Evolutionary conservation across 495 filamentous ascomycete genomes (phyloP), one percentile per base, ranked within the genome.

Genomic region (Aspergillus panamensis): DNA sequence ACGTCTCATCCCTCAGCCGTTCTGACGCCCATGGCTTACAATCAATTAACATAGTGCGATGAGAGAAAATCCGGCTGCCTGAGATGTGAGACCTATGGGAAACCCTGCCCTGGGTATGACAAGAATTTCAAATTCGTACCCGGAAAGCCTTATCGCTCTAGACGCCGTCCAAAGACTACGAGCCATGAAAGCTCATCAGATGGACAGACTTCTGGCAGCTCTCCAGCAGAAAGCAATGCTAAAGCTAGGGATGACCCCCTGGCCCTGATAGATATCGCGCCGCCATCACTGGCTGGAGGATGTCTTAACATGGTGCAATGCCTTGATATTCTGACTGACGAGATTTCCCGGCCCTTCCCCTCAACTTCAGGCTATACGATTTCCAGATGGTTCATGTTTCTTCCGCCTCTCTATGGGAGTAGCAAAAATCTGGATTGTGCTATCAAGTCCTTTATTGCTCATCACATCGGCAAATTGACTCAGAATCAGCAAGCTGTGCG

Each of bases 101-200:
- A 61, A 49, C 63, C 63, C 19, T 73, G 72, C 50, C 72, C 72
- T 19, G 72, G 72, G 16, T 75, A 73, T 58, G 63, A 64, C n/a
- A 65, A 60, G 20, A 58, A 58, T 10, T 71, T 74, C 48, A 73
- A 69, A 47, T 74, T 74, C 16, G 61, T 74, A 7, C 25, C 62
- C 4, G 68, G 66, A 13, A 71, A 74, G 53, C 70, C 72, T 19
- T 66, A 70, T 49, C 65, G 72, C 12, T 58, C 59, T 19, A 60
- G 50, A 7, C 64, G 68, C 4, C 63, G 57, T 14, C 56, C 21
- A n/a, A 54, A 57, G 39, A 20, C 37, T 32, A 35, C n/a, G 25
- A 25, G 2, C 25, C 2, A 5, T 14, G 17, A 51, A 13, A 29
- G 37, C 8, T 39, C 20, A 1, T 31, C 48, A 2, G 31, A 48